Base-by-base conservation (phyloP, 768 basidiomycete species). In the Tulasnella sp. region DNA sequence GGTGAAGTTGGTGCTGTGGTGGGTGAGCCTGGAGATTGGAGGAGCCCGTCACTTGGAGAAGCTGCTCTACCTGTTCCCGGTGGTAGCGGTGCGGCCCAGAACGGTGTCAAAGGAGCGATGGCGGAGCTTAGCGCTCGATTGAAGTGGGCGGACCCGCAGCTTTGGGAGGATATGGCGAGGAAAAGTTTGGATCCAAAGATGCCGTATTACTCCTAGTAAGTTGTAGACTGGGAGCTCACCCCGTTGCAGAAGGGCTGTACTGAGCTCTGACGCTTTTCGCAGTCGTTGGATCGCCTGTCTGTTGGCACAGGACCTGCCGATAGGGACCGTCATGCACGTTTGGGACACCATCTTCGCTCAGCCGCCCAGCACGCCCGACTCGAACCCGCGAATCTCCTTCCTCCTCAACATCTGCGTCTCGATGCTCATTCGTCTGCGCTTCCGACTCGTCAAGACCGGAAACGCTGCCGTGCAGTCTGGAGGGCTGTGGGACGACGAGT, bases 71-170 rank as follows among this genome's bases (percentile, higher is more conserved):
- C 34, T 19, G 35, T 36, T 19, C 41, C 65, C 26, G 65, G 35
- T 17, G 62, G 72, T 32, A 32, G 66, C 11, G 72, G 42, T 2
- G 64, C 64, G 5, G 40, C 72, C 11, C 62, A 41, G 72, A 67
- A 76, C 26, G 73, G 73, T 17, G 65, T 76, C 16, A 62, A 68
- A 34, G 76, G 75, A 63, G 76, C 74, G 8, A 71, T 77, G 65
- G 62, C 19, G 11, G 44, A 72, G 36, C 40, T 77, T 19, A 74
- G 75, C n/a, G 68, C 71, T n/a, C 64, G 76, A 40, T 32, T 77
- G 14, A 67, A 72, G 42, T 77, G 76, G 76, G 76, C 76, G 4
- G 76, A 77, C 62, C 29, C 73, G 16, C 69, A 74, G 63, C 75
- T 76, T 14, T 75, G 76, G 75, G 74, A 73, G 32, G 75, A 74